Base-by-base conservation (phyloP, 371 early-diverging fungal species). In the Antonospora locustae region DNA sequence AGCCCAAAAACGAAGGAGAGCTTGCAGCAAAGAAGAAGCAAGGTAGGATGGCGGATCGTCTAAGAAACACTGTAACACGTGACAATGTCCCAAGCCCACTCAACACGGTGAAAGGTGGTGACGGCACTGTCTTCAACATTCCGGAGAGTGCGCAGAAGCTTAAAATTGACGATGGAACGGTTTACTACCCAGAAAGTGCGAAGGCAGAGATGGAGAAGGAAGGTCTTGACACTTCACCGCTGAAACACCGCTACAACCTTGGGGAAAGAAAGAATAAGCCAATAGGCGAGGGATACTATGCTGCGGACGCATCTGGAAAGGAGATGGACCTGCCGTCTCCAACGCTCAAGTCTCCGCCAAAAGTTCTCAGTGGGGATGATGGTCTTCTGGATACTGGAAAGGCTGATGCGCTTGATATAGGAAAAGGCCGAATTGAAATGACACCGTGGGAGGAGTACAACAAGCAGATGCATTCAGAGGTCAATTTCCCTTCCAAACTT, bases 41-140 rank as follows among this genome's bases (percentile, higher is more conserved):
- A 29, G 55, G 59, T n/a, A 49, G 47, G 12, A 36, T 66, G 2
- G 63, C 39, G 36, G 63, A 65, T 11, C 36, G 53, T 19, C 53
- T 69, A 17, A 69, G 70, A 48, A 70, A 70, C 28, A 71, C 55
- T 61, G 58, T 71, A 14, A 65, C 61, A 20, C 40, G 37, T 19
- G 36, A 39, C 0, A 11, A 37, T 9, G 46, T 63, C 16, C 51
- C 67, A 27, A 60, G 45, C 39, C 62, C 62, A 2, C 59, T 75
- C 11, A 68, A 66, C 22, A 50, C 55, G 9, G 49, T 75, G 5
- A 50, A 70, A 41, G 39, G 58, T n/a, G 44, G 40, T 12, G 48
- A 68, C 23, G 67, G 69, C 29, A n/a, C n/a, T n/a, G 56, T 27
- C 54, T 49, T 67, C 7, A 65, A 72, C 55, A 47, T 67, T 16